Evolutionary conservation across 176 grass and related monocot species (phyloP), one percentile per base, ranked within the genome.

Genomic region (Pontederia paniculata): DNA sequence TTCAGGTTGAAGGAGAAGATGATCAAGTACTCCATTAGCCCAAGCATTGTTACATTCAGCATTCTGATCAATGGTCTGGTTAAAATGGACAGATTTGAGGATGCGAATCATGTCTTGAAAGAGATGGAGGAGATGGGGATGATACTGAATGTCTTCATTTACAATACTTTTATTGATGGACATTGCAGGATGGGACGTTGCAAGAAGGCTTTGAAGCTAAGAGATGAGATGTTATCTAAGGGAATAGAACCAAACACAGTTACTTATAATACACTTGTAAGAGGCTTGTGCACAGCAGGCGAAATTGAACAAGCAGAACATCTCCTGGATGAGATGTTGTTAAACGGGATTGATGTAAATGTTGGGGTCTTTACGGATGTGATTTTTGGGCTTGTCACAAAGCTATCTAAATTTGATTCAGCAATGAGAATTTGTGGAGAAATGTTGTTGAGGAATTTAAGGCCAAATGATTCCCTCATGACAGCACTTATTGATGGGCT

Each of bases 31-130:
- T 69, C 42, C 8, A 49, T 89, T n/a, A 76, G 42, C 8, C 90
- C 85, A 7, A 83, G 14, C 12, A 73, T 95, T 42, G 42, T 89
- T 50, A 95, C 90, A 3, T 89, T 85, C 55, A 76, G 76, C 22
- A 86, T 86, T 70, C 73, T 95, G 63, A 89, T 89, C 59, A 86
- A 83, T 76, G 90, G 85, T 21, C 81, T 95, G 66, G 73, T 81
- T 59, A 89, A 73, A 62, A 61, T 20, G 17, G 58, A 86, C 23
- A 68, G 67, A 20, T 77, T 85, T 70, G 66, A 28, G 16, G 82
- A 74, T 63, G 79, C 86, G 8, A 58, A 23, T 42, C 42, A 9
- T 23, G 13, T 86, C 48, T 60, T 95, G 48, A 62, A 23, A 19
- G 82, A 95, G 67, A 95, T 95, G 90, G 50, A 83, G 72, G 45